Conservation (phyloP, 352 stramenopile species). For the Phytophthora crassamura region DNA sequence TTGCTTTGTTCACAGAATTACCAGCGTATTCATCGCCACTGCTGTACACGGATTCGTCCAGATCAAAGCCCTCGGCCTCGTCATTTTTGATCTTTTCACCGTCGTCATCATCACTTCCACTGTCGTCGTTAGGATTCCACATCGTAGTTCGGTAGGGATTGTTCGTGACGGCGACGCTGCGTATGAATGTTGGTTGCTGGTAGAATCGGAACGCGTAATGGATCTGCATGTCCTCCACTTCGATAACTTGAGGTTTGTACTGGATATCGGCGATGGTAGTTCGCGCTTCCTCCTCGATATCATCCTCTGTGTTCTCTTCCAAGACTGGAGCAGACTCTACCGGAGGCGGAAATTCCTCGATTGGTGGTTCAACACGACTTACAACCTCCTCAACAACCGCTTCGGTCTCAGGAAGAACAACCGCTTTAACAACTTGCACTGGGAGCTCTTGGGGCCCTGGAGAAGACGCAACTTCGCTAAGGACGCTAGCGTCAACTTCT, state of each 20-base stretch:
- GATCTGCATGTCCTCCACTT: slow-evolving; percentile 24
- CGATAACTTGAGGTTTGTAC: slow-evolving; percentile 18
- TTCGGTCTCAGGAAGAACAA: not conserved
- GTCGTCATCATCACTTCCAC: slow-evolving; percentile 51
- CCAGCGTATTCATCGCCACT: slow-evolving; percentile 1
- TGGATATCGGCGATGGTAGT: not conserved
- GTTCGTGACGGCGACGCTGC: slow-evolving; percentile 36
- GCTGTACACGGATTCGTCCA: slow-evolving; percentile 21
- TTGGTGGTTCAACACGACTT: slow-evolving; percentile 1
- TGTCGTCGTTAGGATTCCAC: slow-evolving; percentile 53
- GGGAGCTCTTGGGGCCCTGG: not conserved
- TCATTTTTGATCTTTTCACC: slow-evolving; percentile 1
- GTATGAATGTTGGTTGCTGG: slow-evolving; percentile 53
- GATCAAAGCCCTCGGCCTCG: slow-evolving; percentile 11
- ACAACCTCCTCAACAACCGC: not conserved
- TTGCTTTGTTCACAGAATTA: not conserved
- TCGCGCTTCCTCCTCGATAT: not conserved
- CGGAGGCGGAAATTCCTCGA: slow-evolving; percentile 4
- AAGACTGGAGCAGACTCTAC: not conserved
- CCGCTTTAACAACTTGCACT: slow-evolving; percentile 3
- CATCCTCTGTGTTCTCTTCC: not conserved
- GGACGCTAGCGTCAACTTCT: not conserved
- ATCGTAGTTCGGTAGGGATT: slow-evolving; percentile 50
- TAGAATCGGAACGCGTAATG: slow-evolving; percentile 51
- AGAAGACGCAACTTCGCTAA: not conserved